Evolutionary conservation across 257 asterid species (phyloP), one percentile per base, ranked within the genome.

Genomic region (Haberlea rhodopensis): DNA sequence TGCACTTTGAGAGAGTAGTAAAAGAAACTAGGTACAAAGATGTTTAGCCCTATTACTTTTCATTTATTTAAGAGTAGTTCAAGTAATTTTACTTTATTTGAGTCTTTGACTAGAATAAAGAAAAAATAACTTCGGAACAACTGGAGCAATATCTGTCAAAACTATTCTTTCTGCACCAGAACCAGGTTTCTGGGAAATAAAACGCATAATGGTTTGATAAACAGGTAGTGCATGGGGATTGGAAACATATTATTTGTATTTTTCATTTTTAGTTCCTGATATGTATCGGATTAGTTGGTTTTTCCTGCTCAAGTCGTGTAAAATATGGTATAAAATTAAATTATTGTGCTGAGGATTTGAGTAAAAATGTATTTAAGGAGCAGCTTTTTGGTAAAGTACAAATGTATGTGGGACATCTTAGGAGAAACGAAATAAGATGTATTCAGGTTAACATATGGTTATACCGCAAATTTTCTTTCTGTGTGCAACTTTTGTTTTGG

Each of bases 381-480:
- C 32, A 8, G 40, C 26, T 16, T 53, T 57, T 59, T 22, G 40
- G 20, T 45, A 18, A 62, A 57, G 62, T 23, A 18, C 20, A 57
- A 63, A 57, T 46, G 56, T 24, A 71, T 24, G 9, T 29, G 53
- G 53, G 16, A 29, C 16, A 2, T 28, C 32, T 29, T 46, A 24
- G 57, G 45, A 7, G 51, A 60, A 56, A 71, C 45, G 55, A 25
- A 18, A 25, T 26, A 48, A 51, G 56, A 31, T 64, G 46, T 60
- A 43, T 23, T 60, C 24, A 32, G 55, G 37, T 49, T 63, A 16
- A 22, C 29, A 34, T 62, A 26, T 7, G 51, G 56, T 48, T 34
- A 67, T 5, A 40, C 29, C 20, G 5, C 20, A 56, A 18, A 62
- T 23, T 27, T 56, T 59, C 51, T 8, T 34, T 53, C 26, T 7